Percentiles rank a stretch among this genome's conserved stretches.
phyloP scores from a whole-genome alignment of 2,329 filamentous ascomycete species.

The Fusarium ambrosium region DNA sequence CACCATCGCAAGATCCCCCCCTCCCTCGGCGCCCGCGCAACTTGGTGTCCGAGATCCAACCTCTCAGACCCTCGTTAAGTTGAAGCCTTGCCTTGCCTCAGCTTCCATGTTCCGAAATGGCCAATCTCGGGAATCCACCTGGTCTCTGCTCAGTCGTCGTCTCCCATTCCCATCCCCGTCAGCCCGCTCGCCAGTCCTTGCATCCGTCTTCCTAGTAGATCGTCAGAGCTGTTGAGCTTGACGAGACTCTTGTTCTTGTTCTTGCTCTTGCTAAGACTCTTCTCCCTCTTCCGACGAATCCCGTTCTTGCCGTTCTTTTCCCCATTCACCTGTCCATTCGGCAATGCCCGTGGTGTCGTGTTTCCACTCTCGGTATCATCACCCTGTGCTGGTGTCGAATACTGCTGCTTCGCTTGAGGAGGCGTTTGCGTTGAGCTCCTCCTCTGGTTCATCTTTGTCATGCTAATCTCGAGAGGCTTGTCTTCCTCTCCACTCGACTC shows the following conservation, averaged over 20 bases:
- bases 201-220: constrained; percentile 70
- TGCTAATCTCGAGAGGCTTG: constrained; percentile 83
- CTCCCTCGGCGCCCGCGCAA: constrained; percentile 21
- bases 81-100: background rate
- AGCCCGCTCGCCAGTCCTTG: constrained; percentile 68
- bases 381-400: constrained; percentile 20
- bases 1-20: constrained; percentile 14
- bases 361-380: constrained; percentile 39
- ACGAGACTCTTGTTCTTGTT: constrained; percentile 63
- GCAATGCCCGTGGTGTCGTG: constrained; percentile 25
- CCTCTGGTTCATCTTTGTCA: constrained; percentile 62
- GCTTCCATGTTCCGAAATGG: constrained; percentile 1
- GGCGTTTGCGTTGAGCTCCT: constrained; percentile 45
- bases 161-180: constrained; percentile 62
- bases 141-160: constrained; percentile 53
- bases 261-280: constrained; percentile 55
- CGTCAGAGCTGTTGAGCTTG: constrained; percentile 70
- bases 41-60: constrained; percentile 31
- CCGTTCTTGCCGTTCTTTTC: constrained; percentile 45
- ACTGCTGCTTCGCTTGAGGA: constrained; percentile 20
- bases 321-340: constrained; percentile 41
- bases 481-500: constrained; percentile 86
- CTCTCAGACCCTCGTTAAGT: background rate
- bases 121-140: constrained; percentile 8
- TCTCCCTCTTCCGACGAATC: constrained; percentile 42